phyloP scores from a whole-genome alignment of 495 filamentous ascomycete genomes.

The Lepidopterella palustris region DNA sequence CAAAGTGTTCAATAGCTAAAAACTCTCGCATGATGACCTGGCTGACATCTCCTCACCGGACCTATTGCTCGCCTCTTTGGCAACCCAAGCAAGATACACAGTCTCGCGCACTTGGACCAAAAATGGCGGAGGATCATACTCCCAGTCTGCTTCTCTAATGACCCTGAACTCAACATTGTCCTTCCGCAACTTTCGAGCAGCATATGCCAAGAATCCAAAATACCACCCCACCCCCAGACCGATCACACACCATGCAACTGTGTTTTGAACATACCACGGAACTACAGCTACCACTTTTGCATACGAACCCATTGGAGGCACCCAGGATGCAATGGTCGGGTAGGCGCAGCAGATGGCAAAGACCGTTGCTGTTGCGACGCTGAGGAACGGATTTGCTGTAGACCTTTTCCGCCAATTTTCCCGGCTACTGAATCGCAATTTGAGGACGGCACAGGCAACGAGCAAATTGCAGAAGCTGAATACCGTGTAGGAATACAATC shows the following conservation, averaged over 20 bases:
- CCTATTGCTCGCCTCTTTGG: slow-evolving; percentile 5
- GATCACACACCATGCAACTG: background rate
- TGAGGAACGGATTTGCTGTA: slow-evolving; percentile 1
- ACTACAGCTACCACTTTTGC: background rate
- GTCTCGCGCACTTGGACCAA: slow-evolving; percentile 13
- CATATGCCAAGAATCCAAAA: slow-evolving; percentile 1
- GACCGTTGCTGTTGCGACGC: slow-evolving; percentile 6
- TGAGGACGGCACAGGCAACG: slow-evolving; percentile 12
- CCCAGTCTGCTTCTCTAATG: slow-evolving; percentile 7
- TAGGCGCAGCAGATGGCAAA: slow-evolving; percentile 9
- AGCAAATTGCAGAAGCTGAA: slow-evolving; percentile 2
- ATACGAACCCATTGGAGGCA: slow-evolving; percentile 5
- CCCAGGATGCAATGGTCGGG: slow-evolving; percentile 13
- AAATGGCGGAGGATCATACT: slow-evolving; percentile 1
- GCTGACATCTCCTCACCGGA: background rate
- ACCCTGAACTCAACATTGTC: slow-evolving; percentile 1
- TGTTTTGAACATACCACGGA: background rate
- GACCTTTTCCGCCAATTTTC: slow-evolving; percentile 8
- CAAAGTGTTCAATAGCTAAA: too few species aligned
- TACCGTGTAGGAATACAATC: slow-evolving; percentile 6
- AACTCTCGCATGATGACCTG: too few species aligned
- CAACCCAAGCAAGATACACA: slow-evolving; percentile 13
- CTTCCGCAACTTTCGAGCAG: background rate
- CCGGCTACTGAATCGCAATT: slow-evolving; percentile 3
- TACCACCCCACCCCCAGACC: slow-evolving; percentile 1